Base-by-base conservation (phyloP, 352 stramenopile genomes). In the Phytophthora pseudosyringae region DNA sequence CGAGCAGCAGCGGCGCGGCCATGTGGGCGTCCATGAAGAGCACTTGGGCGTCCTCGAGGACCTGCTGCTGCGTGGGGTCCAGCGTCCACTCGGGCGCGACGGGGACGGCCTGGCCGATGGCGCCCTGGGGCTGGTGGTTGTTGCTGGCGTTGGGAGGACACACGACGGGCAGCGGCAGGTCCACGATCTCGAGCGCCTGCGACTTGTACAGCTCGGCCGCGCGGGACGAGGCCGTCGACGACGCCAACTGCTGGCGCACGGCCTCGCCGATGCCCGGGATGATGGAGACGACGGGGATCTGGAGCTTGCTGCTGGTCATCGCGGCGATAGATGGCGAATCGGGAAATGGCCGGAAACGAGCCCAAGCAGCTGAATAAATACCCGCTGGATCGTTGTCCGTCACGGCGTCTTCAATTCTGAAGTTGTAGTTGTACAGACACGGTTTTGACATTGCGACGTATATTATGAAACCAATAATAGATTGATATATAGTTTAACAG, bases 281-380 rank as follows among this genome's bases (percentile, higher is more conserved):
- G 25, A 78, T 71, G 32, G 73, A 78, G 26, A 78, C 62, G 26
- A 81, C 73, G 29, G 73, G 73, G 48, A 77, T 71, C 38, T 67
- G 58, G 39, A 74, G 38, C 32, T 69, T 66, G 31, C 25, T 61
- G 33, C 10, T 51, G 41, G 47, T 58, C 68, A 73, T 72, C 46
- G 51, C 32, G 51, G 32, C 16, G 16, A 1, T 28, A 35, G 35
- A 25, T 28, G 50, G 51, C 55, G 46, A 64, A 60, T 72, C 41
- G 16, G 4, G 18, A 13, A 73, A 59, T 68, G 64, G 53, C 16
- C 33, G 31, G 0, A 12, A 54, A 54, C 4, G 31, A 35, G n/a
- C 28, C 4, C 3, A 21, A 21, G 21, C 21, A 21, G 21, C 21
- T 29, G 51, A 45, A 12, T 40, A 26, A 39, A 57, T 28, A 11